Evolutionary conservation across 345 rosid species (phyloP), one percentile per base, ranked within the genome.

Genomic region (Populus pruinosa): DNA sequence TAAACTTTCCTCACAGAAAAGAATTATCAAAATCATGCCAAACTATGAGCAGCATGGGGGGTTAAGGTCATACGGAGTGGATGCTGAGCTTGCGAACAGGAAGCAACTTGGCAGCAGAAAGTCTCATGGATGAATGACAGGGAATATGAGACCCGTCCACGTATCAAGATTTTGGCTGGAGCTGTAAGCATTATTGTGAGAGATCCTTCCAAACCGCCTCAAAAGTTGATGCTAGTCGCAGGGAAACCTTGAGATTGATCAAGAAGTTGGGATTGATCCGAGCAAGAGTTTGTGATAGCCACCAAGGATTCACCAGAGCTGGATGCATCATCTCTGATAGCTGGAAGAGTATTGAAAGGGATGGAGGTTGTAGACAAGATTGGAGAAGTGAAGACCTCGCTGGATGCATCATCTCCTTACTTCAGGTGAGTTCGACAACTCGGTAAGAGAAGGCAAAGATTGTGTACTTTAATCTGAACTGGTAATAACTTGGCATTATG

Each of bases 31-130:
- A 73, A 92, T 95, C 72, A 88, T 85, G 92, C 96, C 98, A 1
- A 90, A 85, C 29, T 95, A 93, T 71, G 91, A 91, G 62, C 97
- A 92, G 70, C 98, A 93, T 72, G 90, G 98, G 0, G 98, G 98
- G 2, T 88, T 95, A 74, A 91, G 98, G 82, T 93, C 99, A 0
- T 92, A 85, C 53, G 97, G 97, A 5, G 94, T 83, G 59, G 98
- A 95, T 72, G 93, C 91, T 0, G 96, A 95, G 76, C 85, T 91
- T 18, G 96, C 98, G 85, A 49, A 87, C 81, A 0, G 94, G 91
- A 23, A 84, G 86, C 72, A 65, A 80, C 17, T 74, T 87, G 80
- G 90, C 73, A 10, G 80, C 73, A 21, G 88, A 89, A 35, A 88
- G 61, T 4, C 80, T 93, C 7, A 2, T 73, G 7, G 82, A 89